These are phyloP conservation scores for Mariannaea sp. DNA, from an alignment of 2,329 filamentous ascomycete genomes.

Conservation along the genomic window DNA sequence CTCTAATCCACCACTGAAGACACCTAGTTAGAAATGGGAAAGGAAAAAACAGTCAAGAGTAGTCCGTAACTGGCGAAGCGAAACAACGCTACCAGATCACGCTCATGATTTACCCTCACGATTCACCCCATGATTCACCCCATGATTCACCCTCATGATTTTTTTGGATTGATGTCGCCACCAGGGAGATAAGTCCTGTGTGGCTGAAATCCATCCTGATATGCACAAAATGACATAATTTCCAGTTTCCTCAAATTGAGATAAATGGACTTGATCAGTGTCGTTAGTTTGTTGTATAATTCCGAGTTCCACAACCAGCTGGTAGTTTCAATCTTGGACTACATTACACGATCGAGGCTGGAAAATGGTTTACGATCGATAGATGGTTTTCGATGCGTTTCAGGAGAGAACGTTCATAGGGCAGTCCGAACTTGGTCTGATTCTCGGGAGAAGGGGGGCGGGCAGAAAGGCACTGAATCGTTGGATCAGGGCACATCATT, in stretches of 20 bases:
- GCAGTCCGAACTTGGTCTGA: conserved; percentile 5
- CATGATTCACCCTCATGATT: no score
- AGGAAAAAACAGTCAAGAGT: neutral
- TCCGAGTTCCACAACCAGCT: neutral
- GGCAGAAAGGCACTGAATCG: neutral
- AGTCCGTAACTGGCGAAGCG: neutral
- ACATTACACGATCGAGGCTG: conserved; percentile 18
- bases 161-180: no score
- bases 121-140: no score
- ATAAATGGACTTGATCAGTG: no score
- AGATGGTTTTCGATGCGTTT: conserved; percentile 19
- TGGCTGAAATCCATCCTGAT: no score
- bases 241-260: no score
- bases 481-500: neutral
- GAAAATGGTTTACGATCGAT: conserved; percentile 20
- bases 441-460: no score
- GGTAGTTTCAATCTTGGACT: conserved; percentile 13
- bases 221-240: no score
- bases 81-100: conserved; percentile 6
- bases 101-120: no score
- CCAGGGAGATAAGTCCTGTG: no score
- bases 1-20: neutral
- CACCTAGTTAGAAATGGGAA: neutral
- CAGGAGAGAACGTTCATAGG: conserved; percentile 16
- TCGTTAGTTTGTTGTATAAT: no score